Evolutionary conservation across 345 rosid species (phyloP), one percentile per base, ranked within the genome.

Genomic region (Citrus medica): DNA sequence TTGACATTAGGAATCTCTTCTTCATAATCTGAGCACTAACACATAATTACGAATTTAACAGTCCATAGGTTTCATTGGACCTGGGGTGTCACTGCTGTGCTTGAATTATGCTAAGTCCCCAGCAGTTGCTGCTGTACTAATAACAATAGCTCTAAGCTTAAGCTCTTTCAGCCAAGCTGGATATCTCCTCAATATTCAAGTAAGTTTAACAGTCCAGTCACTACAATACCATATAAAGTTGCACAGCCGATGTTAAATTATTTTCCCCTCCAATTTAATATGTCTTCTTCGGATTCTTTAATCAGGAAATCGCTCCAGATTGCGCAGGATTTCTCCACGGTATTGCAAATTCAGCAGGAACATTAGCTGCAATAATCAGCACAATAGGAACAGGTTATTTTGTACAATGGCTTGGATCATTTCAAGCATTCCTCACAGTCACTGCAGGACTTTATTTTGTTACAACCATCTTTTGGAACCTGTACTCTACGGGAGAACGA

Each of bases 131-230:
- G 83, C 95, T 48, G 69, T 85, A 21, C 77, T 82, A 35, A 90
- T 96, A 80, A 92, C 99, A 10, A 73, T 75, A 59, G 99, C 97
- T 27, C 82, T 96, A 67, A 93, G 98, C 84, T 87, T 92, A 79
- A 94, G 99, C 85, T 92, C 97, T 63, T 93, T 96, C 85, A 96
- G 99, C 89, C 99, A 96, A 86, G 99, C 98, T 5, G 98, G 99
- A 22, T 96, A 91, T 83, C 98, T 93, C 77, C 97, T 96, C 77
- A 96, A 94, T 77, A 94, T 93, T 82, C 99, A 93, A 80, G 99
- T 91, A 88, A 70, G 98, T 84, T 79, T 38, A 66, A 9, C 59
- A 19, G 27, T 64, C 25, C 51, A 4, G 2, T 16, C 32, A 58
- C 22, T 30, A 48, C 28, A 61, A 51, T 51, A 73, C 38, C 42